These are phyloP conservation scores for Pyronema domesticum DNA, from an alignment of 495 filamentous ascomycete species.

Conservation along the genomic window DNA sequence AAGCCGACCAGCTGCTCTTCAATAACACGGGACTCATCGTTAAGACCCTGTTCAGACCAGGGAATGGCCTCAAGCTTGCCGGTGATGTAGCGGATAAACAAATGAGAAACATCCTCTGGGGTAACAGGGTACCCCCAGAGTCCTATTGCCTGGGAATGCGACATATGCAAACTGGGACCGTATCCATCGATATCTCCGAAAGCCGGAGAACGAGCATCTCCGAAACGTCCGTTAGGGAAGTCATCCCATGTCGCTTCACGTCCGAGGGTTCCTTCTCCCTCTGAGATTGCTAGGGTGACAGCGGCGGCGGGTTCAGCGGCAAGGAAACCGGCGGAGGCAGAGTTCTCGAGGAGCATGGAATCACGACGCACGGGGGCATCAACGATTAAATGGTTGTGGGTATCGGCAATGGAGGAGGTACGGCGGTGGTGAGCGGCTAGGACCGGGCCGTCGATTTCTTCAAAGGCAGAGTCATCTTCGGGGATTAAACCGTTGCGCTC, in stretches of 20 bases:
- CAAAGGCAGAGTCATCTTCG: slow-evolving; percentile 30
- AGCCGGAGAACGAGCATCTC: slow-evolving; percentile 72
- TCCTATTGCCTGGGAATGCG: slow-evolving; percentile 52
- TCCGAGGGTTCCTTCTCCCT: slow-evolving; percentile 77
- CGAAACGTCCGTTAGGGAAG: slow-evolving; percentile 93
- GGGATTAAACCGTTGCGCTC: slow-evolving; percentile 75
- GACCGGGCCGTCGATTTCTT: slow-evolving; percentile 31
- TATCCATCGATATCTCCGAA: slow-evolving; percentile 95
- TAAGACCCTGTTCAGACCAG: slow-evolving; percentile 83
- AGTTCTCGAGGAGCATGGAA: slow-evolving; percentile 47
- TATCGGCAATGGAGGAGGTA: slow-evolving; percentile 40
- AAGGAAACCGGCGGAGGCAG: slow-evolving; percentile 44
- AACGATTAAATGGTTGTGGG: slow-evolving; percentile 72
- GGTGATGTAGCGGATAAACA: slow-evolving; percentile 65
- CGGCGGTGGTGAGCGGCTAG: slow-evolving; percentile 24
- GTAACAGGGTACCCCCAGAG: slow-evolving; percentile 68
- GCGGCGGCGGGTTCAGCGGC: slow-evolving; percentile 22
- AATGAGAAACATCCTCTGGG: slow-evolving; percentile 46
- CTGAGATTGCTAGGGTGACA: slow-evolving; percentile 62
- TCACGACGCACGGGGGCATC: slow-evolving; percentile 31
- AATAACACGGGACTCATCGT: slow-evolving; percentile 68
- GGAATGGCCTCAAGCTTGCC: slow-evolving; percentile 63
- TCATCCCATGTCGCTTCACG: slow-evolving; percentile 98
- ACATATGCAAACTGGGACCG: slow-evolving; percentile 75
- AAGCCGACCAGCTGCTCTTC: slow-evolving; percentile 51